A percentile compares a stretch with the other conserved stretches of the same genome.
Evolutionary conservation across 1,284 basidiomycete species (phyloP).

Genomic region (Ustilago sp.): DNA sequence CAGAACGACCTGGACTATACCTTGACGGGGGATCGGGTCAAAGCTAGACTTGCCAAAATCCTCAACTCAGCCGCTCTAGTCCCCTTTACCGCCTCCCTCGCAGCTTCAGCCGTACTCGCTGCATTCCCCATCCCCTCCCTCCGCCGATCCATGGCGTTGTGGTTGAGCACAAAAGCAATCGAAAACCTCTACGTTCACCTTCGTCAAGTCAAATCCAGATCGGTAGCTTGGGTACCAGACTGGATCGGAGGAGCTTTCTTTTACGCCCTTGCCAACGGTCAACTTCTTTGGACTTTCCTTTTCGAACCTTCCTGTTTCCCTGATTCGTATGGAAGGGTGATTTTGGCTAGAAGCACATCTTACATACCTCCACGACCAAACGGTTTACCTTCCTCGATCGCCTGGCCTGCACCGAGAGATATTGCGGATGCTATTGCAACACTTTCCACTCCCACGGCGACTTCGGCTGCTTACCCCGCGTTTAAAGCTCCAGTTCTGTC

Average conservation of each 20-base stretch:
- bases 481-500: slow-evolving; percentile 63
- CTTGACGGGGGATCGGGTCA: slow-evolving; percentile 38
- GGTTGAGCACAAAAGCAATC: slow-evolving; percentile 48
- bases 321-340: slow-evolving; percentile 42
- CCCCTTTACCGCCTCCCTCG: slow-evolving; percentile 38
- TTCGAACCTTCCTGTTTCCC: slow-evolving; percentile 62
- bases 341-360: slow-evolving; percentile 50
- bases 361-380: slow-evolving; percentile 60
- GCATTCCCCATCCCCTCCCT: slow-evolving; percentile 39
- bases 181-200: slow-evolving; percentile 42
- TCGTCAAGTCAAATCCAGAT: slow-evolving; percentile 21
- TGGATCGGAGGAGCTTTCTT: slow-evolving; percentile 56
- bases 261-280: slow-evolving; percentile 61
- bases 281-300: slow-evolving; percentile 60
- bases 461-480: slow-evolving; percentile 51
- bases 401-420: slow-evolving; percentile 54
- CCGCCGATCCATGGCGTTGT: slow-evolving; percentile 42
- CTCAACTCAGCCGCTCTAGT: slow-evolving; percentile 42
- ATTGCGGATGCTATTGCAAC: slow-evolving; percentile 56
- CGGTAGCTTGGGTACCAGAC: slow-evolving; percentile 54
- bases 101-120: slow-evolving; percentile 30
- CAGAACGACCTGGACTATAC: slow-evolving; percentile 20
- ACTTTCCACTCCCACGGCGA: slow-evolving; percentile 50
- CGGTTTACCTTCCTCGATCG: slow-evolving; percentile 49
- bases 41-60: slow-evolving; percentile 30